Base-by-base conservation (phyloP, 2,329 filamentous ascomycete species). In the Ascochyta clinopodiicola region DNA sequence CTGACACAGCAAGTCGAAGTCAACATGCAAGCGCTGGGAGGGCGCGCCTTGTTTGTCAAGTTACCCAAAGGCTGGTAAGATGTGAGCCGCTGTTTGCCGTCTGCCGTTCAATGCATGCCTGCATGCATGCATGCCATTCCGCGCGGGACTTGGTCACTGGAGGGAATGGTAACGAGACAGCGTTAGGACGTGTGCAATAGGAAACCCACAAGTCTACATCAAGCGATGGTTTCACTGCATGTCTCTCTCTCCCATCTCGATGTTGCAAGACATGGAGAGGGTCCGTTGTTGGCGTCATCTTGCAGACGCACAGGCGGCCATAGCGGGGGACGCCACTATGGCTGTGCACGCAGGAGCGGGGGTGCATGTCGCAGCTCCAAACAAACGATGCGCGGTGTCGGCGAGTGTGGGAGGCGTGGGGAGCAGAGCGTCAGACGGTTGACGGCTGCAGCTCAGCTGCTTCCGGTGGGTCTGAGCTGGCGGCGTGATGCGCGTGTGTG, bases 401-500 rank as follows among this genome's bases (percentile, higher is more conserved):
- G 48, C 21, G 13, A 42, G n/a, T 22, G 31, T 22, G 6, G 22
- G 21, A 17, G 8, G 12, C 24, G 31, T 22, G 6, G 22, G 21
- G 13, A 13, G 12, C 24, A 38, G 34, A 31, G 35, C 6, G 8
- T n/a, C 4, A 13, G 24, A 32, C 17, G 35, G 17, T 19, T n/a
- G 27, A 25, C 32, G 25, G 10, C 3, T 6, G 39, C 17, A 17
- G 31, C 31, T 21, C 40, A 24, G 46, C 52, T 50, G 52, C 40
- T 55, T 55, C 13, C 46, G 45, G 46, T 24, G 45, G 50, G 40
- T 45, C 46, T 44, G 40, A 13, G n/a, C 24, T 8, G 42, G 46
- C 46, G 42, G 10, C 4, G 19, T 56, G 46, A 51, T 46, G 52
- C 34, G 12, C 29, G 44, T 48, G 44, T 48, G 44, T 44, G 38